A percentile compares a stretch with the other conserved stretches of the same genome.
Evolutionary conservation across 805 yeast genomes (phyloP).

Genomic region (Saccharomycopsis fermentans): DNA sequence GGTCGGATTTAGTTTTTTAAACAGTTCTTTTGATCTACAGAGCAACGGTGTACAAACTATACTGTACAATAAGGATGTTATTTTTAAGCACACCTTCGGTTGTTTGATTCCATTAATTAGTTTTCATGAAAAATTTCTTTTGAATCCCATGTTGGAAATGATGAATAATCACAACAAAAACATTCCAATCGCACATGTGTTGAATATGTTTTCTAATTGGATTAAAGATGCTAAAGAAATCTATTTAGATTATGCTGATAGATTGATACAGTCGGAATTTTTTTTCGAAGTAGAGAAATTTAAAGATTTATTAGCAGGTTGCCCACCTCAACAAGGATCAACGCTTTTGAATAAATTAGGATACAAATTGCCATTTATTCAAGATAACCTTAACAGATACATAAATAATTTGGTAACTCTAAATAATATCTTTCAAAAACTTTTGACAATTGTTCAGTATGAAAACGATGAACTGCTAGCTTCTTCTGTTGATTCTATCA

Average conservation of each 20-base stretch:
- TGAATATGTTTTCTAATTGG: constrained; percentile 14
- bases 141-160: constrained; percentile 18
- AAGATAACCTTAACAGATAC: neutral
- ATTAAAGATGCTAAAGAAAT: constrained; percentile 14
- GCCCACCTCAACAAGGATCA: neutral
- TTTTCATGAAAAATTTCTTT: constrained; percentile 15
- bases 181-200: constrained; percentile 13
- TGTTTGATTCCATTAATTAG: constrained; percentile 16
- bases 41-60: neutral
- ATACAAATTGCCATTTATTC: neutral
- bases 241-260: constrained; percentile 12
- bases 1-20: constrained; percentile 14
- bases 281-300: constrained; percentile 14
- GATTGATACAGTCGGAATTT: constrained; percentile 15
- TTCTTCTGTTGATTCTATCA: constrained; percentile 1
- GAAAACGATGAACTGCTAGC: neutral
- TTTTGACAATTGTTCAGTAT: neutral
- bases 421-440: neutral
- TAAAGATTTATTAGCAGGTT: neutral
- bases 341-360: neutral
- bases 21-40: constrained; percentile 10
- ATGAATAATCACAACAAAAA: constrained; percentile 11
- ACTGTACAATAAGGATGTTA: constrained; percentile 12
- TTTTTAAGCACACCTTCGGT: constrained; percentile 18
- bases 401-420: neutral